These are phyloP conservation scores for Candida loeiensis DNA, from an alignment of 805 yeast genomes.

Conservation along the genomic window DNA sequence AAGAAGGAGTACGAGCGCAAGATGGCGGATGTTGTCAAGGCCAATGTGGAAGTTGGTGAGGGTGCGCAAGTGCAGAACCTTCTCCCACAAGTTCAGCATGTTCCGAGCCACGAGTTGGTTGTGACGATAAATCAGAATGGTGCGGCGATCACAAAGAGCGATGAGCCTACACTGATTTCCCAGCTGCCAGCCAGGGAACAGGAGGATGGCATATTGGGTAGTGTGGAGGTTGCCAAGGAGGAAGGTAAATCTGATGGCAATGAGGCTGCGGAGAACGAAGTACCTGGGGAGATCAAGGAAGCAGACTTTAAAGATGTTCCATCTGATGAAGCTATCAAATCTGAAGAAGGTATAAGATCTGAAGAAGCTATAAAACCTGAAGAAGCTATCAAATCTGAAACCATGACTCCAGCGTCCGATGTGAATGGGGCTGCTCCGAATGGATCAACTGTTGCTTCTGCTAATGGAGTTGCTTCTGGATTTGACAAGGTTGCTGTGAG, in stretches of 20 bases:
- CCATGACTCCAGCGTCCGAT: no score
- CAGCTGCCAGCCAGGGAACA: background rate
- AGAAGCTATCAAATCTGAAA: background rate
- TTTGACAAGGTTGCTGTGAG: no score
- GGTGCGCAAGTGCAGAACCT: background rate
- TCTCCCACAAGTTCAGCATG: background rate
- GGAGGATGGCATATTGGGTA: background rate
- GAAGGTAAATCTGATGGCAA: no score
- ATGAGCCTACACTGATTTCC: no score
- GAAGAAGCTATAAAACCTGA: background rate
- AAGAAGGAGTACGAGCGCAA: conserved; percentile 22
- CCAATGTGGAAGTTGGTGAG: background rate
- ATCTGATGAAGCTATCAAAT: background rate
- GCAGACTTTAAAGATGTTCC: no score
- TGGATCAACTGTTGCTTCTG: no score
- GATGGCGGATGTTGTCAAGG: conserved; percentile 6
- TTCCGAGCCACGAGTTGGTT: background rate
- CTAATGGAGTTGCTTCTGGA: no score
- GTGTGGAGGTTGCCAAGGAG: no score
- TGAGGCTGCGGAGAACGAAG: no score
- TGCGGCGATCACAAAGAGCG: conserved; percentile 3
- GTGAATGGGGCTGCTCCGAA: no score
- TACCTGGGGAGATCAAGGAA: no score
- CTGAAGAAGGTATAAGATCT: background rate
- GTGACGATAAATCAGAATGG: conserved; percentile 5